phyloP scores from a whole-genome alignment of 169 alveolate species.

The Cryptosporidium viatorum region DNA sequence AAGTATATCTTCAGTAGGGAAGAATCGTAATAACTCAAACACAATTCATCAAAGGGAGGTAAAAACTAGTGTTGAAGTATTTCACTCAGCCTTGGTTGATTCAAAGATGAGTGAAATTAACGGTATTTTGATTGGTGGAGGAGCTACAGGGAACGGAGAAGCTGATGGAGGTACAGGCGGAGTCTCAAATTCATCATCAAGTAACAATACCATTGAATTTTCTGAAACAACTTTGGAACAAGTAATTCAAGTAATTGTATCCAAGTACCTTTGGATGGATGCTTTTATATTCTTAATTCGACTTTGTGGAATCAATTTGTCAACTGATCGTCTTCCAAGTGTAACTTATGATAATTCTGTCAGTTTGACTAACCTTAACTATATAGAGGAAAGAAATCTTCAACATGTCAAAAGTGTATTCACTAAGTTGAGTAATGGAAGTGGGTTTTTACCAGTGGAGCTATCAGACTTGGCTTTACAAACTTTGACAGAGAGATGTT shows the following conservation, averaged over 20 bases:
- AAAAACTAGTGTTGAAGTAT: conserved; percentile 1
- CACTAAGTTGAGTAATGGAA: conserved; percentile 76
- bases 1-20: background rate
- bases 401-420: conserved; percentile 73
- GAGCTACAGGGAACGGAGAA: background rate
- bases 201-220: background rate
- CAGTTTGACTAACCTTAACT: conserved; percentile 13
- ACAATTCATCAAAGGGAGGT: background rate
- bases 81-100: conserved; percentile 4
- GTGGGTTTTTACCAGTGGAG: conserved; percentile 80
- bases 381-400: conserved; percentile 63
- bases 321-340: conserved; percentile 38
- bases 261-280: conserved; percentile 59
- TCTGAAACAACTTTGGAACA: conserved; percentile 49
- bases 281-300: conserved; percentile 51
- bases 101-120: background rate
- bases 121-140: background rate
- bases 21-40: background rate
- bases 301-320: conserved; percentile 46
- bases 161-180: background rate
- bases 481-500: conserved; percentile 78
- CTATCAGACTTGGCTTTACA: conserved; percentile 79
- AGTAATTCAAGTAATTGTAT: conserved; percentile 46
- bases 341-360: conserved; percentile 42
- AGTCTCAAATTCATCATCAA: background rate